These are phyloP conservation scores for Colletotrichum incanum DNA, from an alignment of 2,329 filamentous ascomycete genomes.

Conservation along the genomic window DNA sequence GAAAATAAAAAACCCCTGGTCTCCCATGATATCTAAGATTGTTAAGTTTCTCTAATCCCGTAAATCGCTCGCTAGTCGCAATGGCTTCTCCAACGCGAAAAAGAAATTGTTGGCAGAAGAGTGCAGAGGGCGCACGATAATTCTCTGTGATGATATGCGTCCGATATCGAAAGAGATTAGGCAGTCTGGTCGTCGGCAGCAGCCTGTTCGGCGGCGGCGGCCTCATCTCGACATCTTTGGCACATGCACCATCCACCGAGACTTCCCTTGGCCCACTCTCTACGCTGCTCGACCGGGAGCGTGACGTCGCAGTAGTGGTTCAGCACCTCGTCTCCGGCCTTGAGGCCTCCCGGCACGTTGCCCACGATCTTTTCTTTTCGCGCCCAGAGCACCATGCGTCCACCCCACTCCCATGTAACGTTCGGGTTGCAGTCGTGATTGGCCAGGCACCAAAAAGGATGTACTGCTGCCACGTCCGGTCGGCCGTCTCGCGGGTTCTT, in stretches of 20 bases:
- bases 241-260: slow-evolving; percentile 93
- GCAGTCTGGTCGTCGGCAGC: background rate
- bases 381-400: slow-evolving; percentile 80
- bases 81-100: background rate
- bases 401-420: slow-evolving; percentile 94
- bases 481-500: slow-evolving; percentile 83
- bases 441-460: slow-evolving; percentile 95
- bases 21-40: slow-evolving; percentile 23
- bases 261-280: slow-evolving; percentile 91
- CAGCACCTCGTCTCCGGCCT: slow-evolving; percentile 85
- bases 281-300: slow-evolving; percentile 82
- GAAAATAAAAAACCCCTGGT: background rate
- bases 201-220: slow-evolving; percentile 45
- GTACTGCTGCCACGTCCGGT: slow-evolving; percentile 92
- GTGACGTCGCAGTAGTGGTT: slow-evolving; percentile 96
- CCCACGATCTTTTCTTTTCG: slow-evolving; percentile 71
- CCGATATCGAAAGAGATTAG: background rate
- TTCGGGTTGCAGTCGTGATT: slow-evolving; percentile 98
- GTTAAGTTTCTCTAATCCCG: slow-evolving; percentile 27
- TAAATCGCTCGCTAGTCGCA: slow-evolving; percentile 30
- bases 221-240: slow-evolving; percentile 83
- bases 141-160: background rate
- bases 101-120: background rate
- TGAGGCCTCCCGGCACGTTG: slow-evolving; percentile 72
- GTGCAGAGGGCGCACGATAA: background rate